Conservation (phyloP, 805 yeast species). For the Lipomyces kockii region DNA sequence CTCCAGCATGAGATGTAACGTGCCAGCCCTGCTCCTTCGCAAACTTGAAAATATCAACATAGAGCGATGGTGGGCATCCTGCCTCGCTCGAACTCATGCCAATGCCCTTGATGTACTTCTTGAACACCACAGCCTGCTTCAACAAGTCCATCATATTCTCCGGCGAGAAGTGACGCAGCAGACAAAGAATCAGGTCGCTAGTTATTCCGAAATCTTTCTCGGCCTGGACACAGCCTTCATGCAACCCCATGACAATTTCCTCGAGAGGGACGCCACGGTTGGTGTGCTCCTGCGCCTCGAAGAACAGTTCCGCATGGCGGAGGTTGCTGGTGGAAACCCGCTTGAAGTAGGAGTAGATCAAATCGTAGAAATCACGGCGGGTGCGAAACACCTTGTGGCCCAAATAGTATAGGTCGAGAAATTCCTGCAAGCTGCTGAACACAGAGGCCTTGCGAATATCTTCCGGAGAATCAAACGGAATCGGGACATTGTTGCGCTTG, state of each 20-base stretch:
- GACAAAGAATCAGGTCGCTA: constrained; percentile 77
- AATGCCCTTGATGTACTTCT: constrained; percentile 66
- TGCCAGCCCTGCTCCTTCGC: constrained; percentile 59
- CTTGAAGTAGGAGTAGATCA: constrained; percentile 74
- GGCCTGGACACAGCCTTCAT: constrained; percentile 70
- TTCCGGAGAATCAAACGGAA: constrained; percentile 63
- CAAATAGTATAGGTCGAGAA: constrained; percentile 75
- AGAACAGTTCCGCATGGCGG: constrained; percentile 35
- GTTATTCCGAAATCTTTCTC: constrained; percentile 62
- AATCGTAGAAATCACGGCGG: constrained; percentile 74
- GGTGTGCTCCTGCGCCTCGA: constrained; percentile 38
- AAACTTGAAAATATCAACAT: constrained; percentile 62
- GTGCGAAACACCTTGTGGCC: constrained; percentile 76
- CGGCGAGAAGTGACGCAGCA: constrained; percentile 75
- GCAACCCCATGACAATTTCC: constrained; percentile 47
- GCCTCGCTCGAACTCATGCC: constrained; percentile 84
- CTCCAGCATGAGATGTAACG: constrained; percentile 88
- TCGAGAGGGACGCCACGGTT: constrained; percentile 36
- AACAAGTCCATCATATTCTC: constrained; percentile 62
- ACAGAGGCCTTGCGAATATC: constrained; percentile 61
- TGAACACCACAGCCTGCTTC: constrained; percentile 50
- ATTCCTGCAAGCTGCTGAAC: constrained; percentile 75
- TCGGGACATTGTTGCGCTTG: constrained; percentile 59
- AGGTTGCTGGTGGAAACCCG: constrained; percentile 36
- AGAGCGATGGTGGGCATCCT: constrained; percentile 76